Evolutionary conservation across 352 stramenopile species (phyloP), one percentile per base, ranked within the genome.

Genomic region (Pythium oligandrum): DNA sequence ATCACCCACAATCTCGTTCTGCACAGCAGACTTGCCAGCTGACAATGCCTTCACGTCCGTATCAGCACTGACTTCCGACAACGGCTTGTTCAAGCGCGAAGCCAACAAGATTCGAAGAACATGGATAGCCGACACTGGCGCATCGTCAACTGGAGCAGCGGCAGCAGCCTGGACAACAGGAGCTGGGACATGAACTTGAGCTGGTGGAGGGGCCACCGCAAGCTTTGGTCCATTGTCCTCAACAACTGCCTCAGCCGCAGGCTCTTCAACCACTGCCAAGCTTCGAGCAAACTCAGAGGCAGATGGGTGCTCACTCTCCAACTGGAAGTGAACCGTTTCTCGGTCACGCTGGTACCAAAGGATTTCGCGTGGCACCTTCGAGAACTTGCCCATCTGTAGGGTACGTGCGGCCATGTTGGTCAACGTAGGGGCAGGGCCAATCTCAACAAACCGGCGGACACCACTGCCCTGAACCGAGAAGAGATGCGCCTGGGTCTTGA

Each of bases 1-100:
- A 42, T 96, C 86, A 12, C 86, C 86, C 44, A 93, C 71, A 43
- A 95, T 88, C 52, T 96, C 86, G 53, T 96, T 96, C 66, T 94
- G 84, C 8, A 92, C 68, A 9, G 86, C 86, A 39, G 79, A 93
- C 60, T 96, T 95, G 40, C 86, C 86, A 31, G 75, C 83, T 10
- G 71, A 90, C 2, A 95, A 68, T 9, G 73, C 83, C 66, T 94
- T 90, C 11, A 96, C 69, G 34, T 88, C 76, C 7, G 83, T 82
- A 30, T 88, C 78, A 4, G 78, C 73, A 36, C 70, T 78, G 37
- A 96, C 75, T 40, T 93, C 81, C 26, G 44, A 47, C 10, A 94
- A 53, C 1, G 71, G 45, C 68, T 93, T 94, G 66, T 92, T 90
- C 35, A 93, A 63, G 17, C 77, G 75, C 39, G 88, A 63, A 17